A percentile compares a stretch with the other conserved stretches of the same genome.
phyloP scores from a whole-genome alignment of 202 grass and related monocot species.

The Carex arenaria region DNA sequence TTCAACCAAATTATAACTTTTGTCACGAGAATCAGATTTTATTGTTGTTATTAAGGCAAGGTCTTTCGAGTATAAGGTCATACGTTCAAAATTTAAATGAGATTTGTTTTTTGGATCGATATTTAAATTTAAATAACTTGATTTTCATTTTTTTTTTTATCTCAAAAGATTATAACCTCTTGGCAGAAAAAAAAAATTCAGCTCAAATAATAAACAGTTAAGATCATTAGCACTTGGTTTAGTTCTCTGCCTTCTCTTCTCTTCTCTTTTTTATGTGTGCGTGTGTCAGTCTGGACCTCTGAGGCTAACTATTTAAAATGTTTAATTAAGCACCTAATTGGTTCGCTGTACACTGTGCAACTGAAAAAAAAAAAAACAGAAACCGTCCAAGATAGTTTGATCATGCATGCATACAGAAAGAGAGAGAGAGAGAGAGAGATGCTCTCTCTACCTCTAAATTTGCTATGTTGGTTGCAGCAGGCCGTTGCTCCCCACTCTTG shows the following conservation, averaged over 20 bases:
- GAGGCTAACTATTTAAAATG: not conserved
- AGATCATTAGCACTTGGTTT: not conserved
- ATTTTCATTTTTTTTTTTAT: too few relatives aligned
- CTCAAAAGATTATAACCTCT: not conserved
- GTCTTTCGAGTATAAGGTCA: too few relatives aligned
- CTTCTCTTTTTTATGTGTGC: not conserved
- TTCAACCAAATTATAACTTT: not conserved
- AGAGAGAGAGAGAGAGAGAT: not conserved
- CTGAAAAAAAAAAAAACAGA: not conserved
- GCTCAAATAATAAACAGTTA: not conserved
- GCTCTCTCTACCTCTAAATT: slow-evolving; percentile 13
- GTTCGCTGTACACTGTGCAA: not conserved
- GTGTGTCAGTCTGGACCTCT: not conserved
- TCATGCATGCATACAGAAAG: not conserved
- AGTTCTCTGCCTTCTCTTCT: not conserved
- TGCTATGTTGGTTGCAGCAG: not conserved
- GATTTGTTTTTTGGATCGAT: too few relatives aligned
- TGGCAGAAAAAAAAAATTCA: not conserved
- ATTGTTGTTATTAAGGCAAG: too few relatives aligned
- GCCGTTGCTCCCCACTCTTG: not conserved
- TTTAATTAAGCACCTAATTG: not conserved
- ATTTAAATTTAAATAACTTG: too few relatives aligned
- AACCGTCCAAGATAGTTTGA: not conserved
- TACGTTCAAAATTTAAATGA: too few relatives aligned
- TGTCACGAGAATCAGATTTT: not conserved